Conservation (phyloP, 441 rosid genomes). For the Brassica balearica region DNA sequence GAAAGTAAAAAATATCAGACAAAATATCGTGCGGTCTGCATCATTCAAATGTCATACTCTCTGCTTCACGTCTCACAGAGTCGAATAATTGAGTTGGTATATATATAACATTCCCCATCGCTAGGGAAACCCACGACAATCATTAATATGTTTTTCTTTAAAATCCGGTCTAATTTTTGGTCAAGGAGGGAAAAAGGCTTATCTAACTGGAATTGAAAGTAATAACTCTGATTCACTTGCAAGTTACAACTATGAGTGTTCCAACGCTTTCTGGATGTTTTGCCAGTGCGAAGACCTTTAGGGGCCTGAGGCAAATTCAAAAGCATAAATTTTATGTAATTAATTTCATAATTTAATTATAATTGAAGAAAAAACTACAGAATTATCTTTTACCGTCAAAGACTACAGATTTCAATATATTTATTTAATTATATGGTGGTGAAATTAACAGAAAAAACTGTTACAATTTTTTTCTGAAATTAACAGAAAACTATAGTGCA, state of each 20-base stretch:
- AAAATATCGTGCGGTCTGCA: background rate
- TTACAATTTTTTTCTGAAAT: too few species aligned
- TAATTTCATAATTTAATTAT: too few species aligned
- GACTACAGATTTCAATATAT: too few species aligned
- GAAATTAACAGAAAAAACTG: too few species aligned
- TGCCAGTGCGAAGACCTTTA: slow-evolving; percentile 22
- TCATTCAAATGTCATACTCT: slow-evolving; percentile 38
- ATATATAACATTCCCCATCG: slow-evolving; percentile 62
- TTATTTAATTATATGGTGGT: too few species aligned
- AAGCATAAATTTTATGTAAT: background rate
- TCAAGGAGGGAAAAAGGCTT: background rate
- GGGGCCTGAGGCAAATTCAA: background rate
- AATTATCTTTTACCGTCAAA: background rate
- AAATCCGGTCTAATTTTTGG: slow-evolving; percentile 14
- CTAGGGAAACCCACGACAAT: slow-evolving; percentile 56
- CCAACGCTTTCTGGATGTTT: slow-evolving; percentile 62
- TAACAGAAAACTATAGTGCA: too few species aligned
- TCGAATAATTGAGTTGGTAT: slow-evolving; percentile 52
- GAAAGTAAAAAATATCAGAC: background rate
- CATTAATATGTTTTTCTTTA: background rate
- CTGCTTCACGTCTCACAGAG: slow-evolving; percentile 51
- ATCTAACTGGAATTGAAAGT: background rate
- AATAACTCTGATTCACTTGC: slow-evolving; percentile 41
- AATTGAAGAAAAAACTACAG: background rate
- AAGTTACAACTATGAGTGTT: slow-evolving; percentile 55